A percentile compares a stretch with the other conserved stretches of the same genome.
Evolutionary conservation across 1,139 yeast species (phyloP).

Genomic region (Pichia sorboxylosa): DNA sequence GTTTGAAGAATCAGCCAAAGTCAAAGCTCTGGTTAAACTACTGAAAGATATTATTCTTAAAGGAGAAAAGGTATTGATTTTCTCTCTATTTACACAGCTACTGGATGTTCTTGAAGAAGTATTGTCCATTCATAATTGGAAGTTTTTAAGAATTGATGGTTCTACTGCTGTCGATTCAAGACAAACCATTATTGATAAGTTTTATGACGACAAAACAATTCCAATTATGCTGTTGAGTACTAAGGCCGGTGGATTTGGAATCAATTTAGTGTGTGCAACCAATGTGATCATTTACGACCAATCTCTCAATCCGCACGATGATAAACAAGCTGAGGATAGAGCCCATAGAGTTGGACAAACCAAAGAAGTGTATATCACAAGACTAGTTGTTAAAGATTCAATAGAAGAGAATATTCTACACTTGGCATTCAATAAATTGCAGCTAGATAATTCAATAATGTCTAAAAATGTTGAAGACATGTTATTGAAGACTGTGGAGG

Average conservation of each 20-base stretch:
- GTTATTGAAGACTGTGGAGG: slow-evolving; percentile 42
- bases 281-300: slow-evolving; percentile 86
- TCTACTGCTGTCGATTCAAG: slow-evolving; percentile 84
- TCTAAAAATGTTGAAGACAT: slow-evolving; percentile 41
- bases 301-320: slow-evolving; percentile 96
- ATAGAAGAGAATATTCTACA: slow-evolving; percentile 84
- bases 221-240: slow-evolving; percentile 85
- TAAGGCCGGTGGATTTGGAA: slow-evolving; percentile 97
- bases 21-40: slow-evolving; percentile 43
- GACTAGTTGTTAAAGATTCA: slow-evolving; percentile 65
- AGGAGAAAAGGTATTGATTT: slow-evolving; percentile 69
- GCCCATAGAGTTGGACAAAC: slow-evolving; percentile 97
- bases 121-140: slow-evolving; percentile 50
- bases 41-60: slow-evolving; percentile 43
- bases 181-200: slow-evolving; percentile 83
- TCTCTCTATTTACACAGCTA: slow-evolving; percentile 87
- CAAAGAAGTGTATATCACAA: slow-evolving; percentile 89
- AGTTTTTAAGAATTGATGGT: slow-evolving; percentile 87
- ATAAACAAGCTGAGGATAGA: slow-evolving; percentile 95
- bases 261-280: slow-evolving; percentile 91
- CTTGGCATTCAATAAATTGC: slow-evolving; percentile 82
- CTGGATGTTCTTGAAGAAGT: slow-evolving; percentile 78
- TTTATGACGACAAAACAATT: slow-evolving; percentile 69
- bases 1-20: slow-evolving; percentile 73
- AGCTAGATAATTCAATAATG: slow-evolving; percentile 64